These are phyloP conservation scores for Colletotrichum magnum DNA, from an alignment of 2,329 filamentous ascomycete genomes.

Conservation along the genomic window DNA sequence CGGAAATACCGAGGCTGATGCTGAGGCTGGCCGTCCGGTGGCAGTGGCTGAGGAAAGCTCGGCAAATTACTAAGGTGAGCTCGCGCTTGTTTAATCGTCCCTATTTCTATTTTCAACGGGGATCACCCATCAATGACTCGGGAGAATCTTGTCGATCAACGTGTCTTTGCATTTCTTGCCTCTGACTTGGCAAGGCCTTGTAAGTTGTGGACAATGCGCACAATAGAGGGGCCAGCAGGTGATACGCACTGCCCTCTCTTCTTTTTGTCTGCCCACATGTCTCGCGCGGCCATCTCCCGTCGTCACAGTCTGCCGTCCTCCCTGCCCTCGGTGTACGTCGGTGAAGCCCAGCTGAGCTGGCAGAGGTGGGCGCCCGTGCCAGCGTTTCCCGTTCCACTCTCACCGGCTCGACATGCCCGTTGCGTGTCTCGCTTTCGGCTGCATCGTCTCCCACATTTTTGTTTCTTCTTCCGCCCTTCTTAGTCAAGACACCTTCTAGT, in stretches of 20 bases:
- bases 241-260: conserved; percentile 7
- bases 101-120: conserved; percentile 33
- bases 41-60: not conserved
- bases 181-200: conserved; percentile 24
- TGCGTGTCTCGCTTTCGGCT: conserved; percentile 32
- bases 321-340: conserved; percentile 21
- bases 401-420: conserved; percentile 31
- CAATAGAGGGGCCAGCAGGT: conserved; percentile 20
- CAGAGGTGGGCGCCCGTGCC: conserved; percentile 22
- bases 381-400: conserved; percentile 18
- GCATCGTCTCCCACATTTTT: conserved; percentile 20
- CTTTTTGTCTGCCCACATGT: conserved; percentile 12
- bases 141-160: conserved; percentile 38
- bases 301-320: conserved; percentile 1
- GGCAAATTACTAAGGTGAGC: not conserved
- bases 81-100: conserved; percentile 8
- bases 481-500: conserved; percentile 10
- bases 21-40: conserved; percentile 16
- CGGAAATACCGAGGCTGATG: conserved; percentile 24
- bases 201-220: conserved; percentile 32
- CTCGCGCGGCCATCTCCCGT: not conserved
- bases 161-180: conserved; percentile 11
- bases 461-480: conserved; percentile 25
- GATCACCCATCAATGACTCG: conserved; percentile 36
- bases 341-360: conserved; percentile 19